These are phyloP conservation scores for Xylariales sp. DNA, from an alignment of 2,329 filamentous ascomycete species.

Conservation along the genomic window DNA sequence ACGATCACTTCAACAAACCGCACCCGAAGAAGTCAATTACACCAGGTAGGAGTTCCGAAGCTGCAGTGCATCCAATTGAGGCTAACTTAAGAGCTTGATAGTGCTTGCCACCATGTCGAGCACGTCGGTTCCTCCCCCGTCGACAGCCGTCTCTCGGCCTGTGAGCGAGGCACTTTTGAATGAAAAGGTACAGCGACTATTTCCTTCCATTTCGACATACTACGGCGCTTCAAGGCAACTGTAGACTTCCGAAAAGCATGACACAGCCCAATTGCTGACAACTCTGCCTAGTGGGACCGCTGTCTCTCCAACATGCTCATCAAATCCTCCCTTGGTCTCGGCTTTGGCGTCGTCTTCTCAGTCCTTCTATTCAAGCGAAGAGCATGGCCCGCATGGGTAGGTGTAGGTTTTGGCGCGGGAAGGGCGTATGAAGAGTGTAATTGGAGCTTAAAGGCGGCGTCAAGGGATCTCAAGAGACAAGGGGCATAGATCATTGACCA, in stretches of 20 bases:
- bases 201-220: no score
- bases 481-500: no score
- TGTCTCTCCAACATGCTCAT: conserved; percentile 97
- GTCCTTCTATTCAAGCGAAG: conserved; percentile 97
- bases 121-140: conserved; percentile 48
- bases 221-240: no score
- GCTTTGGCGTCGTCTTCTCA: conserved; percentile 97
- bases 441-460: conserved; percentile 63
- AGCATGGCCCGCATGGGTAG: conserved; percentile 95
- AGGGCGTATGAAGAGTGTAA: conserved; percentile 99
- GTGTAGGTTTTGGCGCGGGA: conserved; percentile 90
- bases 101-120: conserved; percentile 50
- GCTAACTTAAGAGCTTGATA: no score
- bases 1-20: conserved; percentile 5
- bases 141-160: conserved; percentile 69
- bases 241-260: no score
- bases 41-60: conserved; percentile 13
- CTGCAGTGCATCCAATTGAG: conserved; percentile 13
- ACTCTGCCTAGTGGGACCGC: conserved; percentile 76
- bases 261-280: no score
- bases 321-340: conserved; percentile 91
- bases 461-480: conserved; percentile 53
- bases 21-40: conserved; percentile 7
- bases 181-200: conserved; percentile 76
- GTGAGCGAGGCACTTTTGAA: conserved; percentile 97